A percentile compares a stretch with the other conserved stretches of the same genome.
These are phyloP conservation scores for Corynespora cassiicola DNA, from an alignment of 2,329 filamentous ascomycete genomes.

Conservation along the genomic window DNA sequence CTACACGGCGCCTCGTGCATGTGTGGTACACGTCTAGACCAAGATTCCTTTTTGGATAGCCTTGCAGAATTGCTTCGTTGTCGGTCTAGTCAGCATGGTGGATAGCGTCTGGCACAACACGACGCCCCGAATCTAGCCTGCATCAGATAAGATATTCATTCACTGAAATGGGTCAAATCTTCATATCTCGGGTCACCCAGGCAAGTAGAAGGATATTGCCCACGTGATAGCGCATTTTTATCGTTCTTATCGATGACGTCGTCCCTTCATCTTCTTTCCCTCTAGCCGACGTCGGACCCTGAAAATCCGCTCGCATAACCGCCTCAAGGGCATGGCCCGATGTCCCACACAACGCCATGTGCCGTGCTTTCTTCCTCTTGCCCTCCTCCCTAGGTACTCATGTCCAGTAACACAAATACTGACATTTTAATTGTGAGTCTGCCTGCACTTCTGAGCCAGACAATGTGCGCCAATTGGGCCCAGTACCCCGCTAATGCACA, in stretches of 20 bases:
- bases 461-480: constrained; percentile 1
- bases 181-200: too few relatives aligned
- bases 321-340: too few relatives aligned
- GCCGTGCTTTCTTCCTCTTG: background rate
- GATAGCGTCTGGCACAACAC: too few relatives aligned
- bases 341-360: background rate
- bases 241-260: constrained; percentile 11
- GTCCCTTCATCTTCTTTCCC: constrained; percentile 4
- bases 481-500: background rate
- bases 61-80: too few relatives aligned
- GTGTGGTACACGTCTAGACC: too few relatives aligned
- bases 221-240: constrained; percentile 13
- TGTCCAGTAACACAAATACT: constrained; percentile 53
- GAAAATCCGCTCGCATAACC: background rate
- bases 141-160: constrained; percentile 2
- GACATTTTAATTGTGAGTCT: constrained; percentile 64
- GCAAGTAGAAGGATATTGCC: background rate
- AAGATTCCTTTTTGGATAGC: too few relatives aligned
- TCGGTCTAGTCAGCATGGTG: too few relatives aligned
- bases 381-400: constrained; percentile 11
- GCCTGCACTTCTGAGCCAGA: background rate
- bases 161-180: background rate
- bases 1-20: too few relatives aligned
- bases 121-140: too few relatives aligned
- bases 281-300: constrained; percentile 13